A percentile compares a stretch with the other conserved stretches of the same genome.
Evolutionary conservation across 2,329 filamentous ascomycete genomes (phyloP).

Genomic region (Beauveria medogensis): DNA sequence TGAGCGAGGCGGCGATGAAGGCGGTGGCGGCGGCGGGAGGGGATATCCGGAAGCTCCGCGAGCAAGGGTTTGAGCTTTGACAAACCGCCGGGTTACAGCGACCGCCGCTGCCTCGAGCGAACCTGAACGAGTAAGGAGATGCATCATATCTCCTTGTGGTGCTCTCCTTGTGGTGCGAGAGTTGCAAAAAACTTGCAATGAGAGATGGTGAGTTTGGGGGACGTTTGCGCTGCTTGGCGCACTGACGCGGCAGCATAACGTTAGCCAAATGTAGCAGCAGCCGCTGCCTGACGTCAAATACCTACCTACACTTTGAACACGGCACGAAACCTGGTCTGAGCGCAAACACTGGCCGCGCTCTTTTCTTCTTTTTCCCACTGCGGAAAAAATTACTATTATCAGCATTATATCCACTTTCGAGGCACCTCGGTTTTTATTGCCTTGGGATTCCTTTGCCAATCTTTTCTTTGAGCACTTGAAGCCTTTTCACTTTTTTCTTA

Average conservation of each 20-base stretch:
- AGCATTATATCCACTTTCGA: neutral
- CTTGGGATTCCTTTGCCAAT: neutral
- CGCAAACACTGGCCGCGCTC: neutral
- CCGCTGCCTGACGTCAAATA: too few relatives aligned
- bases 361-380: neutral
- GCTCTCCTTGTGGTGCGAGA: too few relatives aligned
- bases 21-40: constrained; percentile 65
- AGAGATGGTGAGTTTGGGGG: too few relatives aligned
- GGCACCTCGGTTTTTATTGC: neutral
- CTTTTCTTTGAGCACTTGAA: neutral
- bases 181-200: too few relatives aligned
- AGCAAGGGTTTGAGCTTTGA: constrained; percentile 41
- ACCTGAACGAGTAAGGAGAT: neutral
- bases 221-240: neutral
- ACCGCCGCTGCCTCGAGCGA: neutral
- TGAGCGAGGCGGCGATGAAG: constrained; percentile 61
- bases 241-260: neutral
- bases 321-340: neutral
- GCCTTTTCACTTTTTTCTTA: neutral
- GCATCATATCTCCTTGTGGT: too few relatives aligned
- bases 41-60: constrained; percentile 47
- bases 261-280: too few relatives aligned
- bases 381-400: neutral
- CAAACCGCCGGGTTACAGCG: neutral
- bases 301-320: too few relatives aligned